Percentiles rank a stretch among this genome's conserved stretches.
Conservation (phyloP, 805 yeast species). For the Ogataea saltuana region DNA sequence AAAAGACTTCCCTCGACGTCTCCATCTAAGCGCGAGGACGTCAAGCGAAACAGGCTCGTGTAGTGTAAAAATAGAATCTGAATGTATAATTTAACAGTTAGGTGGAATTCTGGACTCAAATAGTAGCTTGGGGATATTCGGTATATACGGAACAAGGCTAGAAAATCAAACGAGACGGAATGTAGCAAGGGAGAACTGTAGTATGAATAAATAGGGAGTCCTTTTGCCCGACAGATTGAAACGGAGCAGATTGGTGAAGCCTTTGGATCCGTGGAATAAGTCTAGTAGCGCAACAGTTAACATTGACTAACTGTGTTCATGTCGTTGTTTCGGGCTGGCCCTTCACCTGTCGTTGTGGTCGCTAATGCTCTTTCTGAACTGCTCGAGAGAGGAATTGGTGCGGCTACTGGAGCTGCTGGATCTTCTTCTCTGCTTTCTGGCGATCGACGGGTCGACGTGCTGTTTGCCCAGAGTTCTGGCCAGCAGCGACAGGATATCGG, state of each 20-base stretch:
- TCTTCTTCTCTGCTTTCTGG: conserved; percentile 86
- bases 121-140: background rate
- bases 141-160: background rate
- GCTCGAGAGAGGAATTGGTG: conserved; percentile 41
- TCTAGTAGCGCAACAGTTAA: too few species aligned
- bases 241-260: background rate
- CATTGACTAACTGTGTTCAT: too few species aligned
- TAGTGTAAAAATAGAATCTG: background rate
- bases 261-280: too few species aligned
- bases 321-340: too few species aligned
- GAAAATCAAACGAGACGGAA: background rate
- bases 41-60: background rate
- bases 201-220: background rate
- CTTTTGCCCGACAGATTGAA: too few species aligned
- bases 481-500: conserved; percentile 81
- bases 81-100: too few species aligned
- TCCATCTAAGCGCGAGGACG: background rate
- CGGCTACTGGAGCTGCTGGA: conserved; percentile 44
- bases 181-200: background rate
- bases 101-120: background rate
- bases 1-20: background rate
- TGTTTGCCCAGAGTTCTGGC: conserved; percentile 72
- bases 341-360: conserved; percentile 35
- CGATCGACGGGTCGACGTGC: conserved; percentile 76
- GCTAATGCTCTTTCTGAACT: conserved; percentile 44